Evolutionary conservation across 306 rosid genomes (phyloP).

Genomic region (Cucurbita ficifolia): DNA sequence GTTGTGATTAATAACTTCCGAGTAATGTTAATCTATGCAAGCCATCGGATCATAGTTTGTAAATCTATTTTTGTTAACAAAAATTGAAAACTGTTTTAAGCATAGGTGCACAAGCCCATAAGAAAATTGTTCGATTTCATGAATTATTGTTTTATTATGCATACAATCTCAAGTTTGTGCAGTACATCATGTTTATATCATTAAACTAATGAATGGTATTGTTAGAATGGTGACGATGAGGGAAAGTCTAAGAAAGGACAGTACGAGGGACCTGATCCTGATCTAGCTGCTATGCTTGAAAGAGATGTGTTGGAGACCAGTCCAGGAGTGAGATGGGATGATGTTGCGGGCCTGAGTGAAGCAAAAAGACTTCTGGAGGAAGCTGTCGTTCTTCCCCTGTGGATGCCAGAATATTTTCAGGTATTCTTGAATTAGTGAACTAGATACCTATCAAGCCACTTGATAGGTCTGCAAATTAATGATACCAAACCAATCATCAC

Average conservation of each 20-base stretch:
- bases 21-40: not conserved
- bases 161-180: not conserved
- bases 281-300: constrained; percentile 96
- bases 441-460: not conserved
- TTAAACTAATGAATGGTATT: not conserved
- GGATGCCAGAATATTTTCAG: constrained; percentile 99
- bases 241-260: constrained; percentile 63
- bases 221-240: constrained; percentile 31
- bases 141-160: not conserved
- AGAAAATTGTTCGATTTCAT: not conserved
- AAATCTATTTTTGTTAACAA: not conserved
- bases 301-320: constrained; percentile 88
- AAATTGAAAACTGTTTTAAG: not conserved
- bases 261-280: constrained; percentile 98
- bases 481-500: not conserved
- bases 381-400: constrained; percentile 95
- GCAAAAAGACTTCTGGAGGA: constrained; percentile 97
- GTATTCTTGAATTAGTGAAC: constrained; percentile 23
- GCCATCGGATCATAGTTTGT: not conserved
- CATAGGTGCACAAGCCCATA: not conserved
- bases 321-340: constrained; percentile 99
- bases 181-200: not conserved
- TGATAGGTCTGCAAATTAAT: not conserved
- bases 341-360: constrained; percentile 86
- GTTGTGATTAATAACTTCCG: not conserved